Conservation (phyloP, 2,329 filamentous ascomycete species). For the Mariannaea elegans region DNA sequence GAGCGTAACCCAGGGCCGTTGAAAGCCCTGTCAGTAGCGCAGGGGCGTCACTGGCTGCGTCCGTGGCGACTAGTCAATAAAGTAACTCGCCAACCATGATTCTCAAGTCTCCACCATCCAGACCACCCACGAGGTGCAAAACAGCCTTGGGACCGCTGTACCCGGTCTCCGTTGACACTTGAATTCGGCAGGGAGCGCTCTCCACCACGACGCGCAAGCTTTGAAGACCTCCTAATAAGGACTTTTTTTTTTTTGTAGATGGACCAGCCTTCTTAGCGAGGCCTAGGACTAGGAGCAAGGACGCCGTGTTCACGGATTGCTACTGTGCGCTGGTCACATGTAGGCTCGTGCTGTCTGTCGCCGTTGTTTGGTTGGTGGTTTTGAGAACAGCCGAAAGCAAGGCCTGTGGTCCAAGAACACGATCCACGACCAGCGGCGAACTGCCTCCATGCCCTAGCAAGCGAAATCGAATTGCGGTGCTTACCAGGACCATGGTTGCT, state of each 20-base stretch:
- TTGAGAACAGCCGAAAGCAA: constrained; percentile 13
- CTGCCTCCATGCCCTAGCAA: background rate
- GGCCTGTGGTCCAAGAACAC: background rate
- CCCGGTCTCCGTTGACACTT: constrained; percentile 30
- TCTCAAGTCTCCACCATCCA: constrained; percentile 1
- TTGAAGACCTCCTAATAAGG: constrained; percentile 22
- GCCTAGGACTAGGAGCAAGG: constrained; percentile 21
- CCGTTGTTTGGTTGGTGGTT: constrained; percentile 19
- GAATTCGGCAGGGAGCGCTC: constrained; percentile 17
- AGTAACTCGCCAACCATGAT: background rate
- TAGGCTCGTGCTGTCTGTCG: constrained; percentile 8
- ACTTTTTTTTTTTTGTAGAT: constrained; percentile 16
- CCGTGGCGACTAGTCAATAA: background rate
- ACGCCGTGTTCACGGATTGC: background rate
- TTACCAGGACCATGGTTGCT: background rate
- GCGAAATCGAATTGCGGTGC: background rate
- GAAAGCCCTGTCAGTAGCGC: constrained; percentile 31
- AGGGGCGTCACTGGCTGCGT: constrained; percentile 10
- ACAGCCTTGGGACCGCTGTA: background rate
- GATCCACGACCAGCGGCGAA: constrained; percentile 2
- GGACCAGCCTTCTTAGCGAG: constrained; percentile 12
- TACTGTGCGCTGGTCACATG: background rate
- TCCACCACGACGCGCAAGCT: constrained; percentile 34
- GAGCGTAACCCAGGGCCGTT: constrained; percentile 3
- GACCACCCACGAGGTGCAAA: constrained; percentile 2